Percentiles rank a stretch among this genome's conserved stretches.
phyloP scores from a whole-genome alignment of 108 stramenopile genomes.

The Cylindrotheca closterium region DNA sequence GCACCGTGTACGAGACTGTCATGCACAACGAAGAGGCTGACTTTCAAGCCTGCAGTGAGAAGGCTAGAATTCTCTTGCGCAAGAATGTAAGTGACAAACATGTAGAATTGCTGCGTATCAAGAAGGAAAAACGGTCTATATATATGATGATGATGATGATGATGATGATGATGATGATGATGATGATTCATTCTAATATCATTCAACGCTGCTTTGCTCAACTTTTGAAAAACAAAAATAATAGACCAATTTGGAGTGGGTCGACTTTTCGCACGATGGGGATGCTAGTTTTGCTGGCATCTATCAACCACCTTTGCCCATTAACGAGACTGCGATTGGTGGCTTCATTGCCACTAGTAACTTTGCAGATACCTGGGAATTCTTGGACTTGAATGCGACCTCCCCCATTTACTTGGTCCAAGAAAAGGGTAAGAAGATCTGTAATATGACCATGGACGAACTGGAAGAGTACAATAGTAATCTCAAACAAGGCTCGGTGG shows the following conservation, averaged over 20 bases:
- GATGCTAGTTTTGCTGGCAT: constrained; percentile 85
- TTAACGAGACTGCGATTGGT: constrained; percentile 29
- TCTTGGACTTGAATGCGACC: constrained; percentile 47
- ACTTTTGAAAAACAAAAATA: too few species aligned
- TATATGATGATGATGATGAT: too few species aligned
- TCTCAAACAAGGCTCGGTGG: constrained; percentile 1
- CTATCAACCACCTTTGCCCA: constrained; percentile 85
- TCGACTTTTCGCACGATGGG: constrained; percentile 72
- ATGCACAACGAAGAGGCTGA: constrained; percentile 47
- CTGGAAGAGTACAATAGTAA: constrained; percentile 53
- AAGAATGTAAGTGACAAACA: constrained; percentile 1
- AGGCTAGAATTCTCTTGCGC: constrained; percentile 35
- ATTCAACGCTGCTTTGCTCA: too few species aligned
- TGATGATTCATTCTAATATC: too few species aligned
- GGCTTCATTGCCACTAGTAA: constrained; percentile 79
- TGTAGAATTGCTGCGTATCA: too few species aligned
- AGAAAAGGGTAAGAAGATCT: constrained; percentile 48
- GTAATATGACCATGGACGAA: constrained; percentile 47
- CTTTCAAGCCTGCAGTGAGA: constrained; percentile 41
- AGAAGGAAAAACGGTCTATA: too few species aligned
- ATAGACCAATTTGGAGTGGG: constrained; percentile 55
- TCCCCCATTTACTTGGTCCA: constrained; percentile 46
- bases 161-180: too few species aligned
- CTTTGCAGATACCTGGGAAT: constrained; percentile 59
- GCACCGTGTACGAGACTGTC: constrained; percentile 38